Evolutionary conservation across 2,329 filamentous ascomycete species (phyloP).

Genomic region (Waltergamsia citrina): DNA sequence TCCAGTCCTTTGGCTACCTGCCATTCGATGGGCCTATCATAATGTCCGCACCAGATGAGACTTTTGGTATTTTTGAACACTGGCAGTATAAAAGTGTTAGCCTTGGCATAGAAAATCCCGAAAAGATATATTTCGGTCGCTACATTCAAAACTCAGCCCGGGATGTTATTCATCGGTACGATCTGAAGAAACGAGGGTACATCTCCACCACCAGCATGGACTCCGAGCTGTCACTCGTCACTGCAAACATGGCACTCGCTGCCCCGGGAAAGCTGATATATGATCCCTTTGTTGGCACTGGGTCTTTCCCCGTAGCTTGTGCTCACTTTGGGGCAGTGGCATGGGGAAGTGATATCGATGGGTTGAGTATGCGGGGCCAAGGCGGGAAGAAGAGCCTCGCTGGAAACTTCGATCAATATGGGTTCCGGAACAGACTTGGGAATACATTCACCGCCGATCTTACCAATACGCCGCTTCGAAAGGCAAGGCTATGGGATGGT

Average conservation of each 20-base stretch:
- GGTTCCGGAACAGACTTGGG: constrained; percentile 53
- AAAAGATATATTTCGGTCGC: constrained; percentile 60
- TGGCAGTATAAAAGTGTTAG: constrained; percentile 51
- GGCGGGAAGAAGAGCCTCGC: constrained; percentile 38
- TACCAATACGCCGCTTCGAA: constrained; percentile 69
- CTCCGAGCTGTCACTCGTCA: constrained; percentile 81
- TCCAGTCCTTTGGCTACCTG: constrained; percentile 74
- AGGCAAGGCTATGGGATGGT: constrained; percentile 63
- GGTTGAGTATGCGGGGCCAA: constrained; percentile 72
- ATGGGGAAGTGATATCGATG: constrained; percentile 89
- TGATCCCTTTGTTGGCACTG: constrained; percentile 93
- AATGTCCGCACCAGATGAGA: constrained; percentile 63
- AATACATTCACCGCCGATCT: constrained; percentile 80
- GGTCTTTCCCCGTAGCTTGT: constrained; percentile 83
- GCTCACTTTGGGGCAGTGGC: constrained; percentile 80
- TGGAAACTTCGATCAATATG: constrained; percentile 82
- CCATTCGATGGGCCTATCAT: constrained; percentile 68
- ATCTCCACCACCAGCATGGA: constrained; percentile 98
- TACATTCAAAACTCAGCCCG: constrained; percentile 58
- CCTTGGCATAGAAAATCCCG: constrained; percentile 41
- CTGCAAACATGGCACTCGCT: constrained; percentile 81
- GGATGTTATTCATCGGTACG: constrained; percentile 61
- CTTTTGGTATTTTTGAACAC: constrained; percentile 77
- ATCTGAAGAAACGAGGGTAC: constrained; percentile 87
- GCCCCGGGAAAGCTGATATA: constrained; percentile 79